phyloP scores from a whole-genome alignment of 257 asterid species.

The Gynochthodes officinalis region DNA sequence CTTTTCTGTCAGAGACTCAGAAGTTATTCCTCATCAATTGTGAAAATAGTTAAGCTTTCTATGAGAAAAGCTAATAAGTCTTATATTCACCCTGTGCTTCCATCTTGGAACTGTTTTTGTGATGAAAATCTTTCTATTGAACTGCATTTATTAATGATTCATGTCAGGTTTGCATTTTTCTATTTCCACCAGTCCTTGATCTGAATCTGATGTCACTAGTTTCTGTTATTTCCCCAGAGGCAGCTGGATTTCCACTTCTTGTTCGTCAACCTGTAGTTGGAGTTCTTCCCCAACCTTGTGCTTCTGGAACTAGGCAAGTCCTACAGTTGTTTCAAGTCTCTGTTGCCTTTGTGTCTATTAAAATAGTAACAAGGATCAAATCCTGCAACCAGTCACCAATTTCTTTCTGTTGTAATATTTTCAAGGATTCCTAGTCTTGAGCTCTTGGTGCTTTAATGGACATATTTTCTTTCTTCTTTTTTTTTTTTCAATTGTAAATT shows the following conservation, averaged over 20 bases:
- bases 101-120: neutral
- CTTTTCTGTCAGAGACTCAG: neutral
- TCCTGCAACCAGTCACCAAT: neutral
- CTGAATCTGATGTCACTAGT: conserved; percentile 7
- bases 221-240: conserved; percentile 41
- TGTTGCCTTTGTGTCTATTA: conserved; percentile 10
- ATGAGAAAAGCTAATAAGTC: neutral
- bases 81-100: neutral
- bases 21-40: neutral
- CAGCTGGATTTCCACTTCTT: conserved; percentile 48
- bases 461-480: neutral
- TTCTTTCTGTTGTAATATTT: neutral
- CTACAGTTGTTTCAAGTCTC: conserved; percentile 21
- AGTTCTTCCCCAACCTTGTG: conserved; percentile 82
- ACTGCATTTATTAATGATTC: neutral
- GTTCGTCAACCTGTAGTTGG: conserved; percentile 65
- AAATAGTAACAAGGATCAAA: neutral
- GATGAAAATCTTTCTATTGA: too few relatives aligned
- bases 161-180: neutral
- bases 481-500: neutral
- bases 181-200: neutral
- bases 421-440: conserved; percentile 3
- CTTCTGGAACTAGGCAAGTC: conserved; percentile 86
- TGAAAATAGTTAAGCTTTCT: neutral
- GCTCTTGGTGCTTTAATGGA: neutral